These are phyloP conservation scores for Butyriboletus appendiculatus DNA, from an alignment of 1,284 basidiomycete genomes.

Conservation along the genomic window DNA sequence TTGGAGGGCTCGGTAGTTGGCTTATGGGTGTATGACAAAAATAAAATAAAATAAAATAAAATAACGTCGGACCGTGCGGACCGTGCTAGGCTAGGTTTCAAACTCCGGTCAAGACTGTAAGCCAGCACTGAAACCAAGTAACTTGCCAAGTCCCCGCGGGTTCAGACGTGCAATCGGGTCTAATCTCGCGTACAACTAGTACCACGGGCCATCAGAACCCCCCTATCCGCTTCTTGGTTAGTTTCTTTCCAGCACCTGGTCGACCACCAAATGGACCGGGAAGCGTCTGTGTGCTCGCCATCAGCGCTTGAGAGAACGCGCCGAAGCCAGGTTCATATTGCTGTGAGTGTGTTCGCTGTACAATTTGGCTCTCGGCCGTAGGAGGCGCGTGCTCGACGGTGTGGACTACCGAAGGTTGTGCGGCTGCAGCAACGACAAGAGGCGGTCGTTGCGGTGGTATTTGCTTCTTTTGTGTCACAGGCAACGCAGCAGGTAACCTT, in stretches of 20 bases:
- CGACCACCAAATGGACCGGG: slow-evolving; percentile 74
- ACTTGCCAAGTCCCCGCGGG: slow-evolving; percentile 25
- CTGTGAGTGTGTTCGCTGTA: slow-evolving; percentile 17
- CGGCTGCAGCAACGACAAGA: slow-evolving; percentile 32
- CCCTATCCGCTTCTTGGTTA: slow-evolving; percentile 67
- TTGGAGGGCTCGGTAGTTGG: no score
- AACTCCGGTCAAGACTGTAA: no score
- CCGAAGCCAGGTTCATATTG: slow-evolving; percentile 11
- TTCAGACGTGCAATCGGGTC: not conserved
- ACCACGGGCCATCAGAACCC: slow-evolving; percentile 56
- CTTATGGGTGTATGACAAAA: no score
- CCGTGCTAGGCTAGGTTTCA: no score
- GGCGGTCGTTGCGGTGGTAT: slow-evolving; percentile 35
- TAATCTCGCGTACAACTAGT: not conserved
- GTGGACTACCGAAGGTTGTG: slow-evolving; percentile 19
- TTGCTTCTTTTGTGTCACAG: slow-evolving; percentile 24
- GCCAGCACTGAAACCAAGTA: slow-evolving; percentile 12
- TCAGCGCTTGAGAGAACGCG: slow-evolving; percentile 44
- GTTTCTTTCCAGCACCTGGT: slow-evolving; percentile 46
- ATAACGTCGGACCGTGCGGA: no score
- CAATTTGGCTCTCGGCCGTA: slow-evolving; percentile 1
- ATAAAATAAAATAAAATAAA: no score
- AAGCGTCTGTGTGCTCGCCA: slow-evolving; percentile 68
- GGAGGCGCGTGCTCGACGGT: slow-evolving; percentile 10
- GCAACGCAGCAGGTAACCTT: not conserved